Evolutionary conservation across 768 basidiomycete species (phyloP), one percentile per base, ranked within the genome.

Genomic region (Lactarius hengduanensis): DNA sequence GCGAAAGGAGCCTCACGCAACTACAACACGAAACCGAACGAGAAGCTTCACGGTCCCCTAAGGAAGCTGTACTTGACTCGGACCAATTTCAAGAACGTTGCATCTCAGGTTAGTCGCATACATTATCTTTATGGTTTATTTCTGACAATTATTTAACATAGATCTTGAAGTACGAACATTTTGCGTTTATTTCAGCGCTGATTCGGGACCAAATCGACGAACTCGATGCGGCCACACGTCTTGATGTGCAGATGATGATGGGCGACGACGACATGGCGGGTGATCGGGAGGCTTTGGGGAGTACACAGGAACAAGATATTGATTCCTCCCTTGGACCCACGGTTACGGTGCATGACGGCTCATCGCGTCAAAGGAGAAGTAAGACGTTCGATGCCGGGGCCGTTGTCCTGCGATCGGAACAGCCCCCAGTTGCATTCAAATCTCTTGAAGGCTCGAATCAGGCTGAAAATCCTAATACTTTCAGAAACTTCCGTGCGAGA

Each of bases 11-110:
- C 30, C 30, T 30, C 30, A 30, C 30, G 30, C 30, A 30, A 30
- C 30, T 30, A 30, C 30, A 30, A 30, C 30, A 30, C 30, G 30
- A 81, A 65, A 26, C 57, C 59, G 22, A 65, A 65, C 20, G 64
- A 65, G 59, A 65, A 65, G 41, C 13, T 65, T 36, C 63, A 64
- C 30, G 57, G 63, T 5, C 63, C 63, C 34, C 26, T 26, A 26
- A 26, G 26, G 26, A 26, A 26, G 26, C 26, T 26, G 26, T 26
- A 59, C 18, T 61, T 41, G 11, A n/a, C 8, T n/a, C 41, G 28
- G 9, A 61, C 59, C 8, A 61, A 60, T 55, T 41, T 43, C 18
- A 59, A 41, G 36, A 5, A 61, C 13, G 61, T 38, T 34, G 58
- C 6, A 22, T 2, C 43, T 55, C 43, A 66, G 65, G 41, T 22